A percentile compares a stretch with the other conserved stretches of the same genome.
These are phyloP conservation scores for Blastobotrys serpentis DNA, from an alignment of 1,139 yeast species.

Conservation along the genomic window DNA sequence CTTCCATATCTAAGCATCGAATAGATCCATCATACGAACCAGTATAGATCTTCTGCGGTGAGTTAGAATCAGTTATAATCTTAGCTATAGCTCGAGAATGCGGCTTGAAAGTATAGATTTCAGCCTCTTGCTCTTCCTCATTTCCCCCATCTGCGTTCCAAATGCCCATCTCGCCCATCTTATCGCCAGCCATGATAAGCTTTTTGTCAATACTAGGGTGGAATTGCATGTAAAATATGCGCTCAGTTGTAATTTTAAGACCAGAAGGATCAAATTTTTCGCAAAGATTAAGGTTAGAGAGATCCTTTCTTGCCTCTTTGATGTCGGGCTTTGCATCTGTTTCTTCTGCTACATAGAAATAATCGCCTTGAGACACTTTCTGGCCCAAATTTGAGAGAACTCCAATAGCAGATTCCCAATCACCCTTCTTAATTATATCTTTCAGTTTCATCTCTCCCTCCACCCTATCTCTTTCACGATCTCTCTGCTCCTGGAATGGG, in stretches of 20 bases:
- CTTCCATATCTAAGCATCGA: slow-evolving; percentile 61
- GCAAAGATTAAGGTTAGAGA: slow-evolving; percentile 51
- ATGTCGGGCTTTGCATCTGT: slow-evolving; percentile 30
- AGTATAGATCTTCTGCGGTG: slow-evolving; percentile 58
- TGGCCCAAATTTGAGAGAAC: slow-evolving; percentile 44
- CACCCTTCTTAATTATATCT: slow-evolving; percentile 36
- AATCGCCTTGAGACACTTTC: slow-evolving; percentile 75
- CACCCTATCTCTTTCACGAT: slow-evolving; percentile 27
- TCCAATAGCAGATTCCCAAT: slow-evolving; percentile 34
- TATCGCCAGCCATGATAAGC: slow-evolving; percentile 82
- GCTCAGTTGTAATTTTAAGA: slow-evolving; percentile 65
- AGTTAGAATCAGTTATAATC: slow-evolving; percentile 52
- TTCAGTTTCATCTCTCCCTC: slow-evolving; percentile 39
- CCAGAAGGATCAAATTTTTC: slow-evolving; percentile 65
- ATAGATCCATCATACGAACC: slow-evolving; percentile 87
- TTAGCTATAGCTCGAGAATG: slow-evolving; percentile 75
- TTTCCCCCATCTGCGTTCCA: slow-evolving; percentile 68
- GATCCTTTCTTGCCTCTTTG: slow-evolving; percentile 50
- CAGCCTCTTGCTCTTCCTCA: slow-evolving; percentile 50
- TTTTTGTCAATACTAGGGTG: slow-evolving; percentile 70
- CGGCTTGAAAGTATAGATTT: slow-evolving; percentile 62
- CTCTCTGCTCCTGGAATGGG: slow-evolving; percentile 37
- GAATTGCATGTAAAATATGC: slow-evolving; percentile 71
- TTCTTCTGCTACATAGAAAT: slow-evolving; percentile 51
- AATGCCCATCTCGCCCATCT: slow-evolving; percentile 78